Evolutionary conservation across 331 rosid species (phyloP), one percentile per base, ranked within the genome.

Genomic region (Spiraea crenata): DNA sequence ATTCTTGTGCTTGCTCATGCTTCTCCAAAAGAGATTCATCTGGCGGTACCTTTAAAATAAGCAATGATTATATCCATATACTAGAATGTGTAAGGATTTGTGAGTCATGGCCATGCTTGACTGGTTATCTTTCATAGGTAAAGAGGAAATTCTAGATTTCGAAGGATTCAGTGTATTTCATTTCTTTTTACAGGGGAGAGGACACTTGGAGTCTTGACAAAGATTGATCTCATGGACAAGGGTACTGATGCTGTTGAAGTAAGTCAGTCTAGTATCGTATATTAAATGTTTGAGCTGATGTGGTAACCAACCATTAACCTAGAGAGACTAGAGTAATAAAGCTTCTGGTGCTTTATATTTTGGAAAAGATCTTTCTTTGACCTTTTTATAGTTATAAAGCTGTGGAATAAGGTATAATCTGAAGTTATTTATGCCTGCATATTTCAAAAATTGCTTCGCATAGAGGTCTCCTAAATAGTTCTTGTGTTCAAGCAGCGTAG

Each of bases 191-290:
- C 81, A 93, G 97, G 98, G 83, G 98, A 93, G 77, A 93, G 98
- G 85, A 93, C 97, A 66, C 16, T 90, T 51, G 98, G 98, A 70
- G 98, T 93, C 63, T 82, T 93, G 87, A 93, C 98, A 37, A 93
- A 93, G 86, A 93, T 93, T 83, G 98, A 93, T 83, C 97, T 93
- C 42, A 90, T 90, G 98, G 98, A 93, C 75, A 93, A 90, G 95
- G 98, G 98, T 56, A 93, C 98, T 14, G 97, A 93, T 84, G 98
- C 98, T 47, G 98, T 85, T 51, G 98, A 93, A 20, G 98, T 93
- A 82, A 88, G 93, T 84, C 49, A 49, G 5, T 50, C 74, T 55
- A 48, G 7, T 35, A 58, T 39, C 45, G 40, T 41, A 40, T 57
- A 15, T 45, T 74, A 6, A 62, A 57, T 67, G 12, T 37, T 31